A percentile compares a stretch with the other conserved stretches of the same genome.
phyloP scores from a whole-genome alignment of 345 rosid genomes.

The Acer saccharum region DNA sequence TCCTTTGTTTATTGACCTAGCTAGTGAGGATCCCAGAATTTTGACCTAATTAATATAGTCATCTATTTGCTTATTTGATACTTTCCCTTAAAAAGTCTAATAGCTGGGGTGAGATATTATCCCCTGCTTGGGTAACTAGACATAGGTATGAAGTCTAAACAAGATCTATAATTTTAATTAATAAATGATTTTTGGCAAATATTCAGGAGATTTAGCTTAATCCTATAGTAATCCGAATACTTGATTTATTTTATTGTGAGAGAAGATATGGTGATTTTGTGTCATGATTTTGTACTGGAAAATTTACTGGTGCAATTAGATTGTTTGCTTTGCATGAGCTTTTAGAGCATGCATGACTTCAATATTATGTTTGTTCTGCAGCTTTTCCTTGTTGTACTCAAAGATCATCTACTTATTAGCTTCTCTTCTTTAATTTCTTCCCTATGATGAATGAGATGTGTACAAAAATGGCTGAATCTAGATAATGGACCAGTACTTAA shows the following conservation, averaged over 20 bases:
- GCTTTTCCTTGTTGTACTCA: neutral
- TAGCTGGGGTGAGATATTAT: neutral
- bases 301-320: constrained; percentile 11
- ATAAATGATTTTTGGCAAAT: neutral
- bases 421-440: neutral
- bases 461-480: neutral
- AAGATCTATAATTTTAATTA: neutral
- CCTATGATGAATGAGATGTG: neutral
- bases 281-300: neutral
- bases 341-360: constrained; percentile 8
- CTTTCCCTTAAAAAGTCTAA: constrained; percentile 5
- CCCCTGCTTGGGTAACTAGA: neutral
- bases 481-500: neutral
- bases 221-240: neutral
- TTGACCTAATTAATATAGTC: constrained; percentile 23
- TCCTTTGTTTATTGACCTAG: constrained; percentile 30
- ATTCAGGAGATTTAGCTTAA: neutral
- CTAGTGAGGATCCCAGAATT: neutral
- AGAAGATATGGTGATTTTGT: neutral
- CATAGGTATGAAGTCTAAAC: neutral
- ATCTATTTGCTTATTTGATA: constrained; percentile 1
- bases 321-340: neutral
- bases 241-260: neutral
- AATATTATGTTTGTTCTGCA: neutral
- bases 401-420: neutral